Evolutionary conservation across 2,329 filamentous ascomycete genomes (phyloP), one percentile per base, ranked within the genome.

Genomic region (Verticillium tricorpus): DNA sequence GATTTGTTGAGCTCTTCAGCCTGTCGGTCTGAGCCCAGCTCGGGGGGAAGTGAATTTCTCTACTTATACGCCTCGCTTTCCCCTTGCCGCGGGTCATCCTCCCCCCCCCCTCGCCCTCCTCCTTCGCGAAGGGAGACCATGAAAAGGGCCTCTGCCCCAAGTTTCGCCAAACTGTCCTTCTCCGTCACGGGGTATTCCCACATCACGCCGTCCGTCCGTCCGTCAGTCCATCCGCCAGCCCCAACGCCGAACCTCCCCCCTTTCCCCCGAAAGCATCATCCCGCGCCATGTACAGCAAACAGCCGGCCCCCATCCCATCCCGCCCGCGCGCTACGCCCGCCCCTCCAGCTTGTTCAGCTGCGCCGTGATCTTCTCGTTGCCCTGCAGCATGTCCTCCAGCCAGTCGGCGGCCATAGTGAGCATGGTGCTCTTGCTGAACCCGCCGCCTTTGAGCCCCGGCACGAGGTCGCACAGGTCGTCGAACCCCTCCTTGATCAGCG

Each of bases 351-450:
- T 73, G n/a, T 77, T 76, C 56, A 89, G 72, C 72, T 85, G 82
- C n/a, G 72, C 73, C 61, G 78, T 78, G 60, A 92, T 73, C 31
- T 78, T 72, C 61, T 87, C 78, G 70, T 96, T 96, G 5, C 88
- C 91, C 45, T 82, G 77, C 14, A 92, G 74, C 22, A 96, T 72
- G 17, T 89, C 85, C 65, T 93, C 86, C n/a, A 96, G 77, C 82
- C 90, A 96, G 66, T 91, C 88, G 15, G 87, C 90, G 3, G 91
- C 85, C 75, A 93, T 89, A 19, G 84, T 82, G 45, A 97, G 80
- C 73, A 92, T 89, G 8, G 86, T 88, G 71, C 90, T 93, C 78
- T 96, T 96, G 77, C 91, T 95, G 67, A 93, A 88, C 1, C 90
- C 89, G 9, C 90, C 89, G 31, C 85, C 87, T 61, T 83, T 84